Evolutionary conservation across 805 yeast species (phyloP).

Genomic region (Kluyveromyces aestuarii): DNA sequence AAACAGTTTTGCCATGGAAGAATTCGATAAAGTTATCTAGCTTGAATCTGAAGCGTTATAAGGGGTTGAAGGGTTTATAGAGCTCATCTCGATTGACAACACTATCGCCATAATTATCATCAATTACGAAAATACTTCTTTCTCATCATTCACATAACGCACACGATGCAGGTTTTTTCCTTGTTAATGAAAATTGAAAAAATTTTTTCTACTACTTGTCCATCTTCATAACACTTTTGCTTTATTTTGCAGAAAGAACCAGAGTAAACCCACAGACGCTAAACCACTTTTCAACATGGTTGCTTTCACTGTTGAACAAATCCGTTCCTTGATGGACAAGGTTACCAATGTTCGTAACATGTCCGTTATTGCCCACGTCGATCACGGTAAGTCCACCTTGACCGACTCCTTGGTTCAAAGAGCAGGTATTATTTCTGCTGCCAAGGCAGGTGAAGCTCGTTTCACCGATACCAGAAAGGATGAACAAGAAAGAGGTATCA

Average conservation of each 20-base stretch:
- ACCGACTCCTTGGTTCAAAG: slow-evolving; percentile 98
- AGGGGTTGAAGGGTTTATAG: no score
- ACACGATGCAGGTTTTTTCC: neutral
- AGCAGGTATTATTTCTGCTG: slow-evolving; percentile 99
- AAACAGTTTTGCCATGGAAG: no score
- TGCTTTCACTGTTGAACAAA: slow-evolving; percentile 70
- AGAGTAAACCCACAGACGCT: slow-evolving; percentile 10
- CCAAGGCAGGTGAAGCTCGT: slow-evolving; percentile 99
- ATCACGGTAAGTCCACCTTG: slow-evolving; percentile 99
- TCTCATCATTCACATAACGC: neutral
- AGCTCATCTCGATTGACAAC: neutral
- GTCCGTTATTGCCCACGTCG: slow-evolving; percentile 99
- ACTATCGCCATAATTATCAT: neutral
- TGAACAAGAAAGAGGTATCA: slow-evolving; percentile 99
- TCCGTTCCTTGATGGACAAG: slow-evolving; percentile 98
- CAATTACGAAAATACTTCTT: neutral
- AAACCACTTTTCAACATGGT: slow-evolving; percentile 19
- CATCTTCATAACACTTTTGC: neutral
- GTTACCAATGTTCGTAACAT: slow-evolving; percentile 99
- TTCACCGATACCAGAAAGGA: slow-evolving; percentile 99
- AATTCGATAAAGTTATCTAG: no score
- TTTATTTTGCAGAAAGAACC: neutral
- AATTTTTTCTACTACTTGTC: neutral
- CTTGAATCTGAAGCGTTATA: no score
- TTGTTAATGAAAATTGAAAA: neutral